Conservation (phyloP, 2,329 filamentous ascomycete species). For the Colletotrichum tofieldiae region DNA sequence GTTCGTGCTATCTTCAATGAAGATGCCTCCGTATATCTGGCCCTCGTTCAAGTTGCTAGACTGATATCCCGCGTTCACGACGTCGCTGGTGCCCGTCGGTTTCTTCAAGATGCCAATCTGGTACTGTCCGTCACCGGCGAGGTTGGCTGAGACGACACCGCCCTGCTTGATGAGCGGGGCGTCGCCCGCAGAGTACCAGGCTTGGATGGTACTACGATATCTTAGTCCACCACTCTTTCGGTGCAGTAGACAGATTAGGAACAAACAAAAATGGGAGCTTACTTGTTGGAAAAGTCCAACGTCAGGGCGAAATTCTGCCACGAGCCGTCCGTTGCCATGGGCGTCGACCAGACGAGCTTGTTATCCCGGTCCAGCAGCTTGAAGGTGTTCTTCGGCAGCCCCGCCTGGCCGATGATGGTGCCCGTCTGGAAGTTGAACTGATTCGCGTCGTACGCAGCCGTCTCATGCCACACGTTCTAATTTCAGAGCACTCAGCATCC, state of each 20-base stretch:
- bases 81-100: conserved; percentile 65
- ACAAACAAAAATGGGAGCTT: neutral
- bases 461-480: conserved; percentile 56
- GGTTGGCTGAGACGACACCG: conserved; percentile 14
- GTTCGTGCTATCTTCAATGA: conserved; percentile 62
- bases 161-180: conserved; percentile 29
- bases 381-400: conserved; percentile 29
- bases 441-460: conserved; percentile 54
- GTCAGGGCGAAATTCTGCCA: conserved; percentile 46
- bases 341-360: conserved; percentile 42
- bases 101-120: conserved; percentile 75
- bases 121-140: conserved; percentile 46
- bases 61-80: conserved; percentile 66
- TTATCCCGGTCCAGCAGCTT: conserved; percentile 43
- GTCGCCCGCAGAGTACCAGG: conserved; percentile 41
- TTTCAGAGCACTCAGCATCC: neutral
- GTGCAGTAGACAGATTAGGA: neutral
- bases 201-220: conserved; percentile 41
- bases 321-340: conserved; percentile 32
- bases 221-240: neutral
- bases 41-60: conserved; percentile 63
- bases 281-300: conserved; percentile 43
- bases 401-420: conserved; percentile 48
- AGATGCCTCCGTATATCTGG: conserved; percentile 66
- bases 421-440: conserved; percentile 58